Conservation (phyloP, 1,284 basidiomycete species). For the Cystobasidium pallidum region DNA sequence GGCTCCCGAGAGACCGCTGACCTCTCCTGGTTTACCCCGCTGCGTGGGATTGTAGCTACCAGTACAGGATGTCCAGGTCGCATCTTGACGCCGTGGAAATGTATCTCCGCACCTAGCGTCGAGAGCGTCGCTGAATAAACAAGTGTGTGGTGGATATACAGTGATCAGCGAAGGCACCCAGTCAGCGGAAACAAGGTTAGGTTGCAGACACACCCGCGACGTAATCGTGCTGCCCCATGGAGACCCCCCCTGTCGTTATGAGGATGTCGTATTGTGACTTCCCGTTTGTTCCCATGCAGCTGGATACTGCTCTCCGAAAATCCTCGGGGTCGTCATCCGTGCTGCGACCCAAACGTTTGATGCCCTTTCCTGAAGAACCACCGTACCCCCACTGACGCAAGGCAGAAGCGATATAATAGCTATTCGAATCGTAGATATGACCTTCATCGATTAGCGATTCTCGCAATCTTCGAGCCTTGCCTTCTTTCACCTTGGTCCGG, state of each 20-base stretch:
- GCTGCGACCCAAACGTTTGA: too few relatives aligned
- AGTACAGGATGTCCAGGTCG: constrained; percentile 32
- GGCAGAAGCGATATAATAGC: constrained; percentile 12
- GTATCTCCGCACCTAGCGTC: constrained; percentile 17
- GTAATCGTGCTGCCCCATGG: constrained; percentile 33
- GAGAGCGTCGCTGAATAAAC: constrained; percentile 9
- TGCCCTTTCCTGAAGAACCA: too few relatives aligned
- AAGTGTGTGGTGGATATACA: too few relatives aligned
- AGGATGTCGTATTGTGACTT: constrained; percentile 28
- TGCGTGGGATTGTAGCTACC: too few relatives aligned
- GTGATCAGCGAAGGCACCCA: too few relatives aligned
- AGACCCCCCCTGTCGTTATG: constrained; percentile 32
- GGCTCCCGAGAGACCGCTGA: too few relatives aligned
- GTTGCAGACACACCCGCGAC: constrained; percentile 2
- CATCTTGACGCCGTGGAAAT: constrained; percentile 19
- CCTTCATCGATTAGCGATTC: too few relatives aligned
- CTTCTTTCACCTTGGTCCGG: too few relatives aligned
- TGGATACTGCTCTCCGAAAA: neutral
- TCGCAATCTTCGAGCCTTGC: too few relatives aligned
- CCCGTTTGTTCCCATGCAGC: too few relatives aligned
- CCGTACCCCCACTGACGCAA: constrained; percentile 9
- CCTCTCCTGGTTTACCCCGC: too few relatives aligned
- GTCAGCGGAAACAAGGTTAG: too few relatives aligned
- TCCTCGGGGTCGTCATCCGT: constrained; percentile 14
- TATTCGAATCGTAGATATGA: constrained; percentile 23